Evolutionary conservation across 345 rosid genomes (phyloP).

Genomic region (Populus pruinosa): DNA sequence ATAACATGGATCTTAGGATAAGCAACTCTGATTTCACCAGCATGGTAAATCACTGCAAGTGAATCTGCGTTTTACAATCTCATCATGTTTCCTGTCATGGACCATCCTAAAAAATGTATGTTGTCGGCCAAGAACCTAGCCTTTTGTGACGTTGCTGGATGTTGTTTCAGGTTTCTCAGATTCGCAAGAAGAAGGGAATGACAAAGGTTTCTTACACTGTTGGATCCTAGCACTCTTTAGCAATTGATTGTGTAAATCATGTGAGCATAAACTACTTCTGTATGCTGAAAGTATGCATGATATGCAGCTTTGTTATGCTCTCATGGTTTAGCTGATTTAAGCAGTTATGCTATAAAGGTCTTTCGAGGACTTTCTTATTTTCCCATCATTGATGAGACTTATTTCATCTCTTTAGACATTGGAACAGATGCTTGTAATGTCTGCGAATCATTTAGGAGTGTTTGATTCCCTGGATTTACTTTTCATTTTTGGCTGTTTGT

Average conservation of each 20-base stretch:
- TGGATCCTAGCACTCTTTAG: conserved; percentile 10
- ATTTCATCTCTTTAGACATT: not conserved
- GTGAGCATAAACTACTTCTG: not conserved
- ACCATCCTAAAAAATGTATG: not conserved
- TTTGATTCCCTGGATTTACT: not conserved
- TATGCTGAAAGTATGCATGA: not conserved
- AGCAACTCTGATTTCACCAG: not conserved
- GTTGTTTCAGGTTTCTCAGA: conserved; percentile 52
- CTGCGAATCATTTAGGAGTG: not conserved
- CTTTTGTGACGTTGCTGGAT: not conserved
- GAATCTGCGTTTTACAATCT: not conserved
- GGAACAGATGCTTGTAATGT: not conserved
- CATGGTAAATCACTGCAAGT: not conserved
- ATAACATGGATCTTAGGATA: not conserved
- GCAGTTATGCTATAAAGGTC: not conserved
- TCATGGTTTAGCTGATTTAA: not conserved
- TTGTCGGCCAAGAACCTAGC: not conserved
- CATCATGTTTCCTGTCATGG: not conserved
- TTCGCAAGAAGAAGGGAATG: conserved; percentile 66
- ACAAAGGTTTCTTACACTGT: conserved; percentile 66
- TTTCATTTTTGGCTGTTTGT: not conserved
- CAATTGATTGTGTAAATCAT: not conserved
- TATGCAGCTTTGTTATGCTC: not conserved
- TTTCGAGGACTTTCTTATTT: not conserved
- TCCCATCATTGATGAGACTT: not conserved